Percentiles rank a stretch among this genome's conserved stretches.
These are phyloP conservation scores for Annona squamosa DNA, from an alignment of 164 flowering plant species.

Conservation along the genomic window DNA sequence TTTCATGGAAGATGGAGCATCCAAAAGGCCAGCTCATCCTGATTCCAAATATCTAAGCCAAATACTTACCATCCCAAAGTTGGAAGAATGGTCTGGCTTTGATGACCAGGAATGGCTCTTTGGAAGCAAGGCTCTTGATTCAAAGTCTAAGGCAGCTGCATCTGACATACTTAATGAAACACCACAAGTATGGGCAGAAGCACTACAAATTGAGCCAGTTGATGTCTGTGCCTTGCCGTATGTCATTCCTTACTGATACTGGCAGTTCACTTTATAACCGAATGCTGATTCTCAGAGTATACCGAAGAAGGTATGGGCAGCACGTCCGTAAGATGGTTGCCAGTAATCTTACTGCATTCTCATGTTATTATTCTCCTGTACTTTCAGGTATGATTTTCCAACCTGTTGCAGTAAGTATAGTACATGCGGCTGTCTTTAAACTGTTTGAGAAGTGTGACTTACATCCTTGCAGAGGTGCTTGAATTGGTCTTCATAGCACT, in stretches of 20 bases:
- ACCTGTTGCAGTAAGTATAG: conserved; percentile 18
- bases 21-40: conserved; percentile 59
- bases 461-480: background rate
- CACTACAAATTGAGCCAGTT: conserved; percentile 45
- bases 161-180: conserved; percentile 22
- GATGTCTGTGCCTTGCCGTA: conserved; percentile 74
- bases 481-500: background rate
- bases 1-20: conserved; percentile 25
- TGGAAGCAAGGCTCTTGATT: conserved; percentile 9
- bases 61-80: conserved; percentile 50
- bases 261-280: background rate
- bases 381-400: conserved; percentile 19
- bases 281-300: background rate
- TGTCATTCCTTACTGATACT: conserved; percentile 61
- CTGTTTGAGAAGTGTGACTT: conserved; percentile 3
- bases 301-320: conserved; percentile 8
- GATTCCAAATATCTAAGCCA: conserved; percentile 50
- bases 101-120: conserved; percentile 74
- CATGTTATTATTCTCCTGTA: conserved; percentile 15
- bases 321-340: conserved; percentile 17
- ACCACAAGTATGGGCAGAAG: conserved; percentile 63
- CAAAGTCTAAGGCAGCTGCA: conserved; percentile 25
- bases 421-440: conserved; percentile 17
- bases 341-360: conserved; percentile 23
- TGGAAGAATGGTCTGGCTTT: conserved; percentile 49